Conservation (phyloP, 116 monocot genomes). For the Papilionanthe hybrid region DNA sequence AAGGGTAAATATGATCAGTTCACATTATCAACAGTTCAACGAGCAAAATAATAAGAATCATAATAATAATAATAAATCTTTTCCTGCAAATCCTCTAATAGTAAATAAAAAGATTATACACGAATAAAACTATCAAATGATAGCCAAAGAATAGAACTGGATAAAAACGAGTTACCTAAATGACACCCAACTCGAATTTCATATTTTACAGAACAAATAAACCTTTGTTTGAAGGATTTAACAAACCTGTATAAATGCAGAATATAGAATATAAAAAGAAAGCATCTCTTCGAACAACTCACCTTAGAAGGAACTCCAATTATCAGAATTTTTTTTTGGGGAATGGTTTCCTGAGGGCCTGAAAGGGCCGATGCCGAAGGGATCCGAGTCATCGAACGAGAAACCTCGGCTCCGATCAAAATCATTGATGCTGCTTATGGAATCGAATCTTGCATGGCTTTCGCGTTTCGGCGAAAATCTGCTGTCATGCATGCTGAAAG, state of each 20-base stretch:
- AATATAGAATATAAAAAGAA: background rate
- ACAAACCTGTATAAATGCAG: background rate
- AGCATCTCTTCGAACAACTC: background rate
- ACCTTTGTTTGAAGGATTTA: background rate
- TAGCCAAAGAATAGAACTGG: background rate
- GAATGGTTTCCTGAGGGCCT: conserved; percentile 47
- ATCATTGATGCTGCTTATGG: conserved; percentile 31
- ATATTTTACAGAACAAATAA: conserved; percentile 1
- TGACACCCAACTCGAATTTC: background rate
- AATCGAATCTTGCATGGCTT: conserved; percentile 34
- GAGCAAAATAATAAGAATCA: background rate
- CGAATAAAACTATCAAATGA: background rate
- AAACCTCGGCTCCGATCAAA: conserved; percentile 37
- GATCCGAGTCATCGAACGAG: conserved; percentile 86
- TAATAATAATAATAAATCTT: background rate
- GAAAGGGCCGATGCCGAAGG: conserved; percentile 78
- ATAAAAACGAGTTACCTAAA: background rate
- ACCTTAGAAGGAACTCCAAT: conserved; percentile 56
- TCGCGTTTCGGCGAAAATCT: conserved; percentile 43
- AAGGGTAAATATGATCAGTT: too few relatives aligned
- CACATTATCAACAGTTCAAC: too few relatives aligned
- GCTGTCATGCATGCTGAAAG: conserved; percentile 50
- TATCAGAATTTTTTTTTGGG: conserved; percentile 45
- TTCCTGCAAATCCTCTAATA: background rate
- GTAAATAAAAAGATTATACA: background rate